These are phyloP conservation scores for Pelargonium cotyledonis DNA, from an alignment of 441 rosid species.

Conservation along the genomic window DNA sequence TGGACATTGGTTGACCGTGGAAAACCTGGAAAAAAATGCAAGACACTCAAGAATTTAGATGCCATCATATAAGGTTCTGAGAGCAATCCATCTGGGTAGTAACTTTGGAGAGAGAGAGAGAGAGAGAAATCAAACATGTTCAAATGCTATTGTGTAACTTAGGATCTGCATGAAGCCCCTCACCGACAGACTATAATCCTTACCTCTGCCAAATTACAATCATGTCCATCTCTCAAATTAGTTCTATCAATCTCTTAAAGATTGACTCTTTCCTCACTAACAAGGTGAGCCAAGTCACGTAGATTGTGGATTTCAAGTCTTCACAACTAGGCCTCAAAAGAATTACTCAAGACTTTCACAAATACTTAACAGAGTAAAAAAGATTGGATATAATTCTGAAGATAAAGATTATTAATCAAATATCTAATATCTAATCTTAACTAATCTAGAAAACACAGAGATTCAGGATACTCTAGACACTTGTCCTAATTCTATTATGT, in stretches of 20 bases:
- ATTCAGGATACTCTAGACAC: no score
- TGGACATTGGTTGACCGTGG: conserved; percentile 78
- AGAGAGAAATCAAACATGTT: not conserved
- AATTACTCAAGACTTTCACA: not conserved
- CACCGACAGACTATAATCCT: not conserved
- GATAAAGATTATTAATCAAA: not conserved
- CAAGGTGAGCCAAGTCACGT: not conserved
- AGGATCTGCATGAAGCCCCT: not conserved
- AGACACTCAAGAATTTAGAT: not conserved
- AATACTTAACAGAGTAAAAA: not conserved
- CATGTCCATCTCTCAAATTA: not conserved
- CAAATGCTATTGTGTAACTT: not conserved
- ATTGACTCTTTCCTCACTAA: not conserved
- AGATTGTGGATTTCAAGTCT: not conserved
- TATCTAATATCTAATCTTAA: not conserved
- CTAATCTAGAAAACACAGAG: not conserved
- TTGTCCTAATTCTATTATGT: no score
- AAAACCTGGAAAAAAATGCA: conserved; percentile 46
- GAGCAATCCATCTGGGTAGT: not conserved
- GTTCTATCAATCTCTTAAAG: not conserved
- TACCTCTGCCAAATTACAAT: no score
- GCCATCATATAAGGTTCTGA: not conserved
- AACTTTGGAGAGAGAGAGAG: not conserved
- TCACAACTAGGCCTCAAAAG: not conserved
- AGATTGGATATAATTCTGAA: not conserved